Conservation (phyloP, 2,329 filamentous ascomycete genomes). For the Lecanicillium sp. region DNA sequence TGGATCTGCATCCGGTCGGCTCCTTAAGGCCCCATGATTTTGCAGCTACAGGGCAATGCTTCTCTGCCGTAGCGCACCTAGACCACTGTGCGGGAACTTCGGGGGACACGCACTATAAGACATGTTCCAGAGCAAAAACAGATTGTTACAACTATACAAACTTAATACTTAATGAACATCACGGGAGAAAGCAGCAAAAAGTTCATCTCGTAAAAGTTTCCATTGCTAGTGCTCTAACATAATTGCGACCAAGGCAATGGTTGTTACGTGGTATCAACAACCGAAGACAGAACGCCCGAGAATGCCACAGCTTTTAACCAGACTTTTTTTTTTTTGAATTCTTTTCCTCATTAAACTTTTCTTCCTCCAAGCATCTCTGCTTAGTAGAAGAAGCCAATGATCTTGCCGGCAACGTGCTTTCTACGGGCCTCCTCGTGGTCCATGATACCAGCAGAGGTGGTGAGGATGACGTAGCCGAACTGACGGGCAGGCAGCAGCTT, state of each 20-base stretch:
- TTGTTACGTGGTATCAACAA: slow-evolving; percentile 26
- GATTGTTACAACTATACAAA: too few species aligned
- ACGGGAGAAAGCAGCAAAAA: not conserved
- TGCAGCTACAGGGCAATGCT: too few species aligned
- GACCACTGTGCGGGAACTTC: too few species aligned
- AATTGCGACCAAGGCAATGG: slow-evolving; percentile 23
- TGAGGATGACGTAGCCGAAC: slow-evolving; percentile 98
- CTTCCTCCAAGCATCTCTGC: slow-evolving; percentile 5
- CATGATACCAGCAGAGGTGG: slow-evolving; percentile 99
- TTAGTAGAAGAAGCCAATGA: slow-evolving; percentile 99
- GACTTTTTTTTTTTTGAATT: slow-evolving; percentile 13
- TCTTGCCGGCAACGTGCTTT: slow-evolving; percentile 99
- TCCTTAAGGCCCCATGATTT: too few species aligned
- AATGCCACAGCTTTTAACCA: slow-evolving; percentile 19
- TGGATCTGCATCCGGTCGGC: too few species aligned
- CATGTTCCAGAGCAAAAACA: too few species aligned
- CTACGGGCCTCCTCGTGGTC: slow-evolving; percentile 99
- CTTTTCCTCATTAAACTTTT: slow-evolving; percentile 9
- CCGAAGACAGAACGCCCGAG: slow-evolving; percentile 27
- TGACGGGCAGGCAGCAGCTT: slow-evolving; percentile 99
- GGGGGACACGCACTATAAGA: too few species aligned
- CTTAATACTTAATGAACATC: not conserved
- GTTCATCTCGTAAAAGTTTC: slow-evolving; percentile 21
- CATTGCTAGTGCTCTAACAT: slow-evolving; percentile 25
- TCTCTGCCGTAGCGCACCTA: not conserved